Conservation (phyloP, 805 yeast genomes). For the Lipomyces sp. region DNA sequence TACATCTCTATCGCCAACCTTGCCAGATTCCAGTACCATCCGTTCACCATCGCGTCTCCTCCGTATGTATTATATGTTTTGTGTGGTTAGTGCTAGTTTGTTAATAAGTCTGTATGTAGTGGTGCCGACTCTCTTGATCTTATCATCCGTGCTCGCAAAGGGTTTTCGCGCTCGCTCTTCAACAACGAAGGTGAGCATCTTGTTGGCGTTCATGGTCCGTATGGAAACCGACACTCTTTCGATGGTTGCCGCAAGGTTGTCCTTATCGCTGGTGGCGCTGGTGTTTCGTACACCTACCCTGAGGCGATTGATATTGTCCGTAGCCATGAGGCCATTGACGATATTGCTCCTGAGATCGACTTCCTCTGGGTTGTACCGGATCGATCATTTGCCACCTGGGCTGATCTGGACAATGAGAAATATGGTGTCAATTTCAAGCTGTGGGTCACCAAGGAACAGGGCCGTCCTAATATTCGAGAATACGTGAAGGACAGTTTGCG, state of each 20-base stretch:
- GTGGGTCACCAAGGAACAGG: slow-evolving; percentile 43
- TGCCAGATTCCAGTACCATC: slow-evolving; percentile 36
- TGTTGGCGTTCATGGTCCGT: slow-evolving; percentile 37
- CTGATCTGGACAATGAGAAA: slow-evolving; percentile 38
- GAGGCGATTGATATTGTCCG: slow-evolving; percentile 35
- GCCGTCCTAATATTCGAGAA: slow-evolving; percentile 41
- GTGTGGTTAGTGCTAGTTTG: background rate
- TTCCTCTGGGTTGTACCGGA: slow-evolving; percentile 44
- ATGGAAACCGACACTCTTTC: slow-evolving; percentile 30
- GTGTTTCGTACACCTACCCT: slow-evolving; percentile 44
- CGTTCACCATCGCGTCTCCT: slow-evolving; percentile 38
- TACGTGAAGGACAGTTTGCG: slow-evolving; percentile 34
- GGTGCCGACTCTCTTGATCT: slow-evolving; percentile 40
- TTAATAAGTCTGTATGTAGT: slow-evolving; percentile 10
- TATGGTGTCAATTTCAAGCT: slow-evolving; percentile 38
- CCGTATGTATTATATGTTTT: slow-evolving; percentile 18
- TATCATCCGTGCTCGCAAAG: slow-evolving; percentile 43
- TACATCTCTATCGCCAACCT: slow-evolving; percentile 34
- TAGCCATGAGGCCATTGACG: slow-evolving; percentile 25
- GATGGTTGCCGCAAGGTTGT: slow-evolving; percentile 39
- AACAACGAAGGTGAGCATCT: slow-evolving; percentile 34
- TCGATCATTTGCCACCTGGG: slow-evolving; percentile 39
- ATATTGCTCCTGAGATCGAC: slow-evolving; percentile 37
- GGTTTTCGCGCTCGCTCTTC: slow-evolving; percentile 41
- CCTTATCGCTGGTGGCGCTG: slow-evolving; percentile 45